These are phyloP conservation scores for Bimuria novae-zelandiae DNA, from an alignment of 2,329 filamentous ascomycete species.

Conservation along the genomic window DNA sequence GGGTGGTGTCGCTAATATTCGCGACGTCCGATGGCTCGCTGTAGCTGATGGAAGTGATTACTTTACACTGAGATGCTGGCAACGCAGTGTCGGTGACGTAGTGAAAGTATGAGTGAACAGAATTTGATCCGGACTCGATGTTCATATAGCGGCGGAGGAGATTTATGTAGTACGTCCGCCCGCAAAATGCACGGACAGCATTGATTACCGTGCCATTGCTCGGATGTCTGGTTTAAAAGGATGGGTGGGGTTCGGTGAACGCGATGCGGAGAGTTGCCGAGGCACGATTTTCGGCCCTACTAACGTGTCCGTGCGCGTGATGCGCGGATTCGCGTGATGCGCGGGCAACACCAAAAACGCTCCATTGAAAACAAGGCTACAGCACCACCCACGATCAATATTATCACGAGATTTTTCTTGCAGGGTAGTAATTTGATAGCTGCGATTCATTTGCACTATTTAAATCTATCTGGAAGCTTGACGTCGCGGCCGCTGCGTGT, in stretches of 20 bases:
- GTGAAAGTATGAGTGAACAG: no score
- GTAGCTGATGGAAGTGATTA: no score
- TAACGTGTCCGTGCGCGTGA: no score
- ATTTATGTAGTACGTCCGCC: neutral
- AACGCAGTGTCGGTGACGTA: neutral
- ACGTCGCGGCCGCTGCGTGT: no score
- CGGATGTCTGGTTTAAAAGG: neutral
- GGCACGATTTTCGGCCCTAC: constrained; percentile 6
- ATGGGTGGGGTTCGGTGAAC: constrained; percentile 17
- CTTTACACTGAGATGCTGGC: neutral
- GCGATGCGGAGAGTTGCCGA: constrained; percentile 16
- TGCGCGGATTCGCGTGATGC: no score
- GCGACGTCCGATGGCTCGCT: neutral
- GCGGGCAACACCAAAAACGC: no score
- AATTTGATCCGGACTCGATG: neutral
- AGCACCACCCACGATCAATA: no score
- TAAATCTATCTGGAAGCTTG: no score
- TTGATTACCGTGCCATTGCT: constrained; percentile 9
- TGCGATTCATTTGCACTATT: no score
- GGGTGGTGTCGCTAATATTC: neutral
- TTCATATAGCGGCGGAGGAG: neutral
- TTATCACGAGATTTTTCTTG: no score
- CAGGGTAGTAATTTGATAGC: no score
- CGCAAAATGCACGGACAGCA: constrained; percentile 13
- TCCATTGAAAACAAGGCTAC: no score